These are phyloP conservation scores for Lentinula sp. DNA, from an alignment of 768 basidiomycete genomes.

Conservation along the genomic window DNA sequence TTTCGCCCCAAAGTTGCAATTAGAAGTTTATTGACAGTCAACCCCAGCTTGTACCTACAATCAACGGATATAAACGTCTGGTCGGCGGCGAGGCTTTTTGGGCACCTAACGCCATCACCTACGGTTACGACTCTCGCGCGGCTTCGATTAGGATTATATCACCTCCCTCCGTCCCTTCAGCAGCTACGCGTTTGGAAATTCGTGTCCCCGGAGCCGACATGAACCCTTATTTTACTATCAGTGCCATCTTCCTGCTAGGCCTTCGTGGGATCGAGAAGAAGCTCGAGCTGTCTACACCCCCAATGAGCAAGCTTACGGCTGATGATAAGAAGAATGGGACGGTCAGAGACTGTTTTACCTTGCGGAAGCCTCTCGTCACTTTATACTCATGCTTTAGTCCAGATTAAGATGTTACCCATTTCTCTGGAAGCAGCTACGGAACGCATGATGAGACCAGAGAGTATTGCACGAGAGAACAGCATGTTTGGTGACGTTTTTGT, in stretches of 20 bases:
- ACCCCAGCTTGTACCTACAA: slow-evolving; percentile 74
- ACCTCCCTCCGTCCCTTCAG: slow-evolving; percentile 77
- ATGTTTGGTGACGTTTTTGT: slow-evolving; percentile 87
- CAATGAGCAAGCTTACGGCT: slow-evolving; percentile 53
- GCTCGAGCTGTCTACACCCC: slow-evolving; percentile 59
- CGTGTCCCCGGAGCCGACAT: slow-evolving; percentile 97
- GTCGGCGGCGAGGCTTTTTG: slow-evolving; percentile 91
- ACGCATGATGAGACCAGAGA: slow-evolving; percentile 71
- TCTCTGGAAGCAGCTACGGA: slow-evolving; percentile 77
- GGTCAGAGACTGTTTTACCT: slow-evolving; percentile 21
- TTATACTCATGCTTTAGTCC: slow-evolving; percentile 29
- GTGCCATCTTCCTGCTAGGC: slow-evolving; percentile 84
- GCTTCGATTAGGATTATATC: slow-evolving; percentile 91
- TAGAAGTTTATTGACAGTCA: background rate
- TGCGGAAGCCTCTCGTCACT: slow-evolving; percentile 10
- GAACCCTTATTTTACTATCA: slow-evolving; percentile 87
- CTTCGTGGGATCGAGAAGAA: slow-evolving; percentile 83
- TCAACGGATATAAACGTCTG: slow-evolving; percentile 97
- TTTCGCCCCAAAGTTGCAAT: background rate
- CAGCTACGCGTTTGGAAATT: slow-evolving; percentile 87
- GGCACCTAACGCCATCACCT: slow-evolving; percentile 91
- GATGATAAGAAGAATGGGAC: slow-evolving; percentile 56
- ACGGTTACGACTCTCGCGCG: slow-evolving; percentile 92
- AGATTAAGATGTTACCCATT: slow-evolving; percentile 72
- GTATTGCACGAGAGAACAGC: slow-evolving; percentile 70